Evolutionary conservation across 345 rosid species (phyloP), one percentile per base, ranked within the genome.

Genomic region (Nasturtium officinale): DNA sequence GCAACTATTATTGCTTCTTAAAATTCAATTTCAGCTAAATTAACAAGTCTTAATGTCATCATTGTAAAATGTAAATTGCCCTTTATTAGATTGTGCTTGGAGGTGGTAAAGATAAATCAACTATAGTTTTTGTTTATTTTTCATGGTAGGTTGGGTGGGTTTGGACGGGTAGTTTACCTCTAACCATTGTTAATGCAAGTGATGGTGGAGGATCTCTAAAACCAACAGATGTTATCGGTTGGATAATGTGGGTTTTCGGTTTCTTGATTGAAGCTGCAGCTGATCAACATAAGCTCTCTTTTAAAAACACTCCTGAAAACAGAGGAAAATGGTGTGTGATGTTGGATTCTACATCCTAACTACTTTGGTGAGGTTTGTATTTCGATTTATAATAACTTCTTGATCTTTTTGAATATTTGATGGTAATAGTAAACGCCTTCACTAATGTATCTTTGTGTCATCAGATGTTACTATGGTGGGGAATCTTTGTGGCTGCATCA

Each of bases 391-490:
- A 16, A 2, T 8, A 25, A 59, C 5, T 3, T 58, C 20, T 46
- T 40, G 20, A 40, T 33, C 28, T 38, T 13, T 52, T n/a, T n/a
- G n/a, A n/a, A n/a, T n/a, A n/a, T n/a, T n/a, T 23, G 25, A 43
- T 23, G 0, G 57, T 42, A 3, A 6, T 23, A 4, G 15, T 69
- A 43, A 59, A 56, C 54, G 3, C 0, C 4, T 60, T 57, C 33
- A 35, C 69, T 16, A 33, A 3, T 71, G 28, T 54, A 32, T 18
- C 55, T 46, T 17, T 47, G 12, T 46, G 57, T 74, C 30, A 15
- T 72, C 78, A 94, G 98, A 85, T 94, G 62, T 69, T 90, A 5
- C 85, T 94, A 0, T 89, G 95, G 95, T 94, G 97, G 98, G 98
- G 96, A 29, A 68, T 94, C 77, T 91, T 91, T 61, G 85, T 91